Percentiles rank a stretch among this genome's conserved stretches.
Conservation (phyloP, 2,329 filamentous ascomycete species). For the Harringtonia aguacate region DNA sequence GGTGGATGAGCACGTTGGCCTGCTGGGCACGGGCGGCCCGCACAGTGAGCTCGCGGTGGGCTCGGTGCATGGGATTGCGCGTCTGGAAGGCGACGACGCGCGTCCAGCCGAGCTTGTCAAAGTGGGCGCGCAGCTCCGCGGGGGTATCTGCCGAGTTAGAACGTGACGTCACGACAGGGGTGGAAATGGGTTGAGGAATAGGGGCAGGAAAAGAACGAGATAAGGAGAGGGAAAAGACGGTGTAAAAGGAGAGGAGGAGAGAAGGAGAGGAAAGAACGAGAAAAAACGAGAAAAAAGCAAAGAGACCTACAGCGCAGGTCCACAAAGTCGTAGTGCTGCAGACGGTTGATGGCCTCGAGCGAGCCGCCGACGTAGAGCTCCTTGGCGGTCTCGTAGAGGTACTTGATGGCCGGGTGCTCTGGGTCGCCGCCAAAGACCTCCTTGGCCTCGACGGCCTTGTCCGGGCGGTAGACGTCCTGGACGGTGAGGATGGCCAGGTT, state of each 20-base stretch:
- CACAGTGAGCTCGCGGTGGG: conserved; percentile 94
- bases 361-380: conserved; percentile 95
- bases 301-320: conserved; percentile 57
- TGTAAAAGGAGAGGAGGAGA: not conserved
- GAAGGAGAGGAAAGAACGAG: too few species aligned
- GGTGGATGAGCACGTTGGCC: conserved; percentile 98
- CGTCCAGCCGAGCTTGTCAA: conserved; percentile 98
- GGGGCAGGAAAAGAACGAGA: too few species aligned
- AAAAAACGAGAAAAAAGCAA: too few species aligned
- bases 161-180: too few species aligned
- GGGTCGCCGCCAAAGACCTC: conserved; percentile 90
- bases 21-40: conserved; percentile 91
- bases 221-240: too few species aligned
- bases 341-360: conserved; percentile 85
- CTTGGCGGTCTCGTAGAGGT: conserved; percentile 68
- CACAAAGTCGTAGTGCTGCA: conserved; percentile 98
- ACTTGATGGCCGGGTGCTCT: conserved; percentile 85
- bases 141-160: conserved; percentile 57
- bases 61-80: conserved; percentile 97
- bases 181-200: not conserved
- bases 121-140: conserved; percentile 87
- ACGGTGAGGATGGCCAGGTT: conserved; percentile 93
- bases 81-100: conserved; percentile 99
- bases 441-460: conserved; percentile 84
- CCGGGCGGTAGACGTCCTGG: conserved; percentile 87